These are phyloP conservation scores for Ustilago vetiveriae DNA, from an alignment of 1,284 basidiomycete genomes.

Conservation along the genomic window DNA sequence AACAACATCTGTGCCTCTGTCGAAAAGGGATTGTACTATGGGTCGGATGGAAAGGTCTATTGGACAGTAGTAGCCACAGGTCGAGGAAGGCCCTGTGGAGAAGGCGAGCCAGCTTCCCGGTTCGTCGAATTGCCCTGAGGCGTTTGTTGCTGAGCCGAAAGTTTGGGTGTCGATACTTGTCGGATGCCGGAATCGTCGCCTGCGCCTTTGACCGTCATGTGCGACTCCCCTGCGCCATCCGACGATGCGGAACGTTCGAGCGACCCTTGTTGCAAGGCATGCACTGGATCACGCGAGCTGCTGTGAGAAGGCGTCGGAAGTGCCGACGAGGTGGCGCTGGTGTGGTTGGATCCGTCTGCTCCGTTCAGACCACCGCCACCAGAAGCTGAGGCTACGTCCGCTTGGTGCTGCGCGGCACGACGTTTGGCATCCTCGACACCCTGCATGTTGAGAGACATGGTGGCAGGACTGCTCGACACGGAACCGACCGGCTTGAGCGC, in stretches of 20 bases:
- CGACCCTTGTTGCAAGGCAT: slow-evolving; percentile 22
- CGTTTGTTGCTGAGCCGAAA: slow-evolving; percentile 19
- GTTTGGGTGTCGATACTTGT: slow-evolving; percentile 28
- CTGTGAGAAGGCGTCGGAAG: slow-evolving; percentile 17
- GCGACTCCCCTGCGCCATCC: slow-evolving; percentile 24
- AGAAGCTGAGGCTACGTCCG: slow-evolving; percentile 3
- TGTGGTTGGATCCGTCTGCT: slow-evolving; percentile 3
- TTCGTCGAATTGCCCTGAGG: slow-evolving; percentile 14
- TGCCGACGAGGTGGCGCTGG: slow-evolving; percentile 14
- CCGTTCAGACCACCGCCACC: not conserved
- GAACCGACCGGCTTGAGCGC: slow-evolving; percentile 46
- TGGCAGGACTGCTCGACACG: slow-evolving; percentile 38
- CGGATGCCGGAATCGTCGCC: slow-evolving; percentile 15
- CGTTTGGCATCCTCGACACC: slow-evolving; percentile 40
- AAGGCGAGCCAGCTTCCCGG: slow-evolving; percentile 29
- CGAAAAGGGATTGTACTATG: not conserved
- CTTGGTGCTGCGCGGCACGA: slow-evolving; percentile 36
- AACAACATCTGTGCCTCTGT: not conserved
- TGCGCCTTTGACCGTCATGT: slow-evolving; percentile 42
- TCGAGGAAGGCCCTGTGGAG: slow-evolving; percentile 38
- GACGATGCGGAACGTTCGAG: slow-evolving; percentile 15
- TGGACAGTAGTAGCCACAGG: slow-evolving; percentile 46
- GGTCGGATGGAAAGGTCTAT: not conserved
- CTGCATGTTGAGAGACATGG: slow-evolving; percentile 31
- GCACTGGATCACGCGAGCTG: slow-evolving; percentile 21